Evolutionary conservation across 2,329 filamentous ascomycete species (phyloP), one percentile per base, ranked within the genome.

Genomic region (Xylaria digitata): DNA sequence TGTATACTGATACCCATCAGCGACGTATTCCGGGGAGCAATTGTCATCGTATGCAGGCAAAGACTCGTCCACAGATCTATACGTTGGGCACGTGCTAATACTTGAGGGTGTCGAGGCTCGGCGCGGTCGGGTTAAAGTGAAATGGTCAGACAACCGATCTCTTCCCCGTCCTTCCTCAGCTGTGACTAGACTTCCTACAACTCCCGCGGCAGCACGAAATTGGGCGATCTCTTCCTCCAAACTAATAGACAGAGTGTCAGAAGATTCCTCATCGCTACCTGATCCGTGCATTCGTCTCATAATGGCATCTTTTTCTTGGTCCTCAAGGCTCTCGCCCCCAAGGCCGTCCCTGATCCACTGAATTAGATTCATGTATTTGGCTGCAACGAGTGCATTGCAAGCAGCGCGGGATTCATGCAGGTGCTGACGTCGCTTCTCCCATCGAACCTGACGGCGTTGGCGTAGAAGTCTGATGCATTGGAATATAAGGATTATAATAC

Each of bases 171-270:
- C 80, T 67, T 83, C 82, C 62, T 83, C 82, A 1, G 80, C 81
- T 6, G 81, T 77, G 23, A 85, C 78, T 58, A 86, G 77, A 46
- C 82, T 80, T 46, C 80, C 80, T 0, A 86, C 82, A 50, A 84
- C 76, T 6, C 78, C 78, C 6, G 82, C 83, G 1, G 80, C 83
- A 57, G 79, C 78, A 1, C 83, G 80, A 74, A 86, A 83, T 55
- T 81, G 78, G 2, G 82, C 80, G 68, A 86, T 80, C 71, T 85
- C 83, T 70, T 84, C 80, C 69, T 83, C 82, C 80, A 85, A 82
- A 2, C 81, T 81, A 11, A 74, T 76, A 32, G 75, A 76, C 17
- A 76, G 46, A 71, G 72, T 55, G 58, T 75, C 73, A 7, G 63
- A 65, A 40, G 63, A 65, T 37, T 73, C 74, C n/a, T 79, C 71